Percentiles rank a stretch among this genome's conserved stretches.
These are phyloP conservation scores for Tolypocladium nubicola DNA, from an alignment of 2,329 filamentous ascomycete genomes.

Conservation along the genomic window DNA sequence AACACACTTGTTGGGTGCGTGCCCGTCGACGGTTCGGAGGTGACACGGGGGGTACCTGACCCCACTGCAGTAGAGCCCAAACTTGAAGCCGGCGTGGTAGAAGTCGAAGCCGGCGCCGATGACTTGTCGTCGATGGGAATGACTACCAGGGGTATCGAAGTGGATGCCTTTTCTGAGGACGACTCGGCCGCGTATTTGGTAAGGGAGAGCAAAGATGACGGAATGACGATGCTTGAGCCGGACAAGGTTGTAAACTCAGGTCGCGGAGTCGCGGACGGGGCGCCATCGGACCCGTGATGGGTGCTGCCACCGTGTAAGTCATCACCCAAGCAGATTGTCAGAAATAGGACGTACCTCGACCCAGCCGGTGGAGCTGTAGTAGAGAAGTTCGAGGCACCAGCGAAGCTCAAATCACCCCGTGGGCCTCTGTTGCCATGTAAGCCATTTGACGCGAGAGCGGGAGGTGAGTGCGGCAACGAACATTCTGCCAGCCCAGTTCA, in stretches of 20 bases:
- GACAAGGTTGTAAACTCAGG: slow-evolving; percentile 3
- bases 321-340: neutral
- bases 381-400: neutral
- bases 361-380: neutral
- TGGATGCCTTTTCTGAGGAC: neutral
- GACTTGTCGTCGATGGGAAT: slow-evolving; percentile 1
- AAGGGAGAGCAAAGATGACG: slow-evolving; percentile 3
- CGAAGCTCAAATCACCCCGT: slow-evolving; percentile 6
- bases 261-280: neutral
- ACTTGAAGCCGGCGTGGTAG: neutral
- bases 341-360: neutral
- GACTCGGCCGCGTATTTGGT: neutral
- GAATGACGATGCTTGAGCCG: slow-evolving; percentile 2
- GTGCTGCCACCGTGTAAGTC: neutral
- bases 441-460: neutral
- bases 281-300: neutral
- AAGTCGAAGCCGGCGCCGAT: neutral
- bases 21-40: neutral
- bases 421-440: slow-evolving; percentile 9
- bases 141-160: neutral
- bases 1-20: neutral
- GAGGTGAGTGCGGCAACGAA: slow-evolving; percentile 8
- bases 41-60: neutral
- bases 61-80: neutral
- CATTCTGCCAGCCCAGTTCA: slow-evolving; percentile 20